Percentiles rank a stretch among this genome's conserved stretches.
phyloP scores from a whole-genome alignment of 192 early-diverging fungal species.

The Coemansia sp. region DNA sequence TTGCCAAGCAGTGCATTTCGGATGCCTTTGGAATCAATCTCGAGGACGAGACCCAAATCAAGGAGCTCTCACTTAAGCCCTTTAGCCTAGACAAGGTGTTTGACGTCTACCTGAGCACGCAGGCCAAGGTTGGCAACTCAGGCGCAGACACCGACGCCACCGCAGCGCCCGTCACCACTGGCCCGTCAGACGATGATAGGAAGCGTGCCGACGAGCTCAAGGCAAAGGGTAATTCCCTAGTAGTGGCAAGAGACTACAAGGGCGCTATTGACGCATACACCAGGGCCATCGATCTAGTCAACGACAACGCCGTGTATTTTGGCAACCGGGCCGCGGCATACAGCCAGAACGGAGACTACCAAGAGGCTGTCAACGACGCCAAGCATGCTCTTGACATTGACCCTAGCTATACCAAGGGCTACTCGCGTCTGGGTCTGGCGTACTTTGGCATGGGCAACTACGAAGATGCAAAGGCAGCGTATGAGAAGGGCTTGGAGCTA shows the following conservation, averaged over 20 bases:
- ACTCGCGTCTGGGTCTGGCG: slow-evolving; percentile 92
- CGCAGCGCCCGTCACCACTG: slow-evolving; percentile 6
- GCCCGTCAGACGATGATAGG: slow-evolving; percentile 64
- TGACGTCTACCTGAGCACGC: slow-evolving; percentile 85
- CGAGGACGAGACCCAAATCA: slow-evolving; percentile 65
- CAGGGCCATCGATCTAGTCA: slow-evolving; percentile 85
- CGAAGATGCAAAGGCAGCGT: slow-evolving; percentile 83
- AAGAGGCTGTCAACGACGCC: slow-evolving; percentile 86
- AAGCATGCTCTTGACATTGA: slow-evolving; percentile 82
- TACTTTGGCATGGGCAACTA: slow-evolving; percentile 85
- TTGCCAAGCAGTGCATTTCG: slow-evolving; percentile 92
- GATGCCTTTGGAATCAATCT: slow-evolving; percentile 91
- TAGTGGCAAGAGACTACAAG: slow-evolving; percentile 79
- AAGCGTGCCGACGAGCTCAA: slow-evolving; percentile 89
- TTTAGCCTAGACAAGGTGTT: slow-evolving; percentile 82
- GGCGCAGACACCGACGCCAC: not conserved
- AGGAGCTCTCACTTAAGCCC: slow-evolving; percentile 82
- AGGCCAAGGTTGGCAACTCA: slow-evolving; percentile 63
- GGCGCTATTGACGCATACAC: slow-evolving; percentile 89
- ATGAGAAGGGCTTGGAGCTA: slow-evolving; percentile 84
- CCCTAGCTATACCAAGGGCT: slow-evolving; percentile 90
- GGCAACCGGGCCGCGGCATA: slow-evolving; percentile 97
- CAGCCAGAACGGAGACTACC: slow-evolving; percentile 84
- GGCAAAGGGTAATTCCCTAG: slow-evolving; percentile 78
- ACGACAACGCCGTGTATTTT: slow-evolving; percentile 91